Conservation (phyloP, 2,329 filamentous ascomycete genomes). For the Parastagonospora avenae region DNA sequence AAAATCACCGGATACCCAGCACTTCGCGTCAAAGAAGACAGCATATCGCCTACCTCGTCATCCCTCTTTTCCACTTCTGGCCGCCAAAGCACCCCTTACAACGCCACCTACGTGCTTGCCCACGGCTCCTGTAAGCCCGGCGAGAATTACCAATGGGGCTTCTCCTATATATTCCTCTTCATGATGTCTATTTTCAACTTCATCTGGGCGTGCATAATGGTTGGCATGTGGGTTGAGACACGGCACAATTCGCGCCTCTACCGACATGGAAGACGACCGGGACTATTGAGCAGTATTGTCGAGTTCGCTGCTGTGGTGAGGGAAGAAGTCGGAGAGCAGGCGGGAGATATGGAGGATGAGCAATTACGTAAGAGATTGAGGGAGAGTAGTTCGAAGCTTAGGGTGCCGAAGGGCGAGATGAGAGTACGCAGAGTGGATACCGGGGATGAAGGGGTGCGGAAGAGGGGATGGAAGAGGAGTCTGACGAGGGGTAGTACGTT, state of each 20-base stretch:
- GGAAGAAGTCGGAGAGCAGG: conserved; percentile 31
- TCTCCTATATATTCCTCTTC: conserved; percentile 44
- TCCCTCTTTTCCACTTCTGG: not conserved
- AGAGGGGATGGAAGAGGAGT: conserved; percentile 23
- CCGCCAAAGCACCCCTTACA: conserved; percentile 25
- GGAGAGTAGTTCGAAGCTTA: conserved; percentile 25
- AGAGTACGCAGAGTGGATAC: conserved; percentile 25
- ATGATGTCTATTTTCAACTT: conserved; percentile 43
- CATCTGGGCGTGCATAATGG: conserved; percentile 40
- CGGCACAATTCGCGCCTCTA: conserved; percentile 35
- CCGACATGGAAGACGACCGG: conserved; percentile 32
- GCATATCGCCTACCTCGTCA: not conserved
- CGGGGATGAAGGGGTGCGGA: conserved; percentile 2
- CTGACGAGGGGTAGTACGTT: conserved; percentile 38
- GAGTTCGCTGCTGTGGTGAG: conserved; percentile 32
- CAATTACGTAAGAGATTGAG: conserved; percentile 25
- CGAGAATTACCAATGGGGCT: conserved; percentile 43
- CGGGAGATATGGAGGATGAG: conserved; percentile 25
- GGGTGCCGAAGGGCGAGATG: conserved; percentile 30
- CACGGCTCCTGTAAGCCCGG: conserved; percentile 37
- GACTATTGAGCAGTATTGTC: conserved; percentile 34
- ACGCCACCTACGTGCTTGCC: conserved; percentile 19
- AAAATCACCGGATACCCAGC: conserved; percentile 15
- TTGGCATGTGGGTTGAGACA: conserved; percentile 41
- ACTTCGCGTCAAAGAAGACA: too few species aligned